Conservation (phyloP, 116 monocot species). For the Phalaenopsis hybrid region DNA sequence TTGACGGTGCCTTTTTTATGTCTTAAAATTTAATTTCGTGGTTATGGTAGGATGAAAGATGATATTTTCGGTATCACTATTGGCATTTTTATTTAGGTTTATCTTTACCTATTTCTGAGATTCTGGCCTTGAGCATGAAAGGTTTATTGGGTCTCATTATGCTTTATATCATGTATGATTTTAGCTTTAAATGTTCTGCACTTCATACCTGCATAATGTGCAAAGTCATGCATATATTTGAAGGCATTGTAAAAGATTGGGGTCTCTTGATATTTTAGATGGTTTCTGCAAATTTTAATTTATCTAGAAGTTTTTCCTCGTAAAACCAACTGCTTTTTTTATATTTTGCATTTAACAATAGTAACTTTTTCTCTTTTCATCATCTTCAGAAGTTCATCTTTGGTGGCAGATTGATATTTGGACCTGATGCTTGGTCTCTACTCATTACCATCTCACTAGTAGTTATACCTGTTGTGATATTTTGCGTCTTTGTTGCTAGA, state of each 20-base stretch:
- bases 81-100: not conserved
- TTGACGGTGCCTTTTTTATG: too few relatives aligned
- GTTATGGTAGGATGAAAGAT: not conserved
- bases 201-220: not conserved
- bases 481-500: conserved; percentile 83
- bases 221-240: not conserved
- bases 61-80: not conserved
- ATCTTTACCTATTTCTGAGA: not conserved
- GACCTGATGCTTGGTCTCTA: conserved; percentile 71
- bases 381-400: conserved; percentile 14
- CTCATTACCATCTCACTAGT: conserved; percentile 68
- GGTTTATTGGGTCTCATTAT: not conserved
- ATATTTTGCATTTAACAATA: not conserved
- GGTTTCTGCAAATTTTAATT: not conserved
- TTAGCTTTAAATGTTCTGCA: not conserved
- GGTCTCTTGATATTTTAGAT: not conserved
- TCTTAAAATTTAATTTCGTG: not conserved
- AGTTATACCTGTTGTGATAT: conserved; percentile 59
- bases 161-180: not conserved
- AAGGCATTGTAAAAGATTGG: not conserved
- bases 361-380: not conserved
- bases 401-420: conserved; percentile 85
- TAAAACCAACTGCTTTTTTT: not conserved
- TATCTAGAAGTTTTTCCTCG: not conserved
- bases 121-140: not conserved